Percentiles rank a stretch among this genome's conserved stretches.
phyloP scores from a whole-genome alignment of 306 rosid genomes.

The Malus orientalis region DNA sequence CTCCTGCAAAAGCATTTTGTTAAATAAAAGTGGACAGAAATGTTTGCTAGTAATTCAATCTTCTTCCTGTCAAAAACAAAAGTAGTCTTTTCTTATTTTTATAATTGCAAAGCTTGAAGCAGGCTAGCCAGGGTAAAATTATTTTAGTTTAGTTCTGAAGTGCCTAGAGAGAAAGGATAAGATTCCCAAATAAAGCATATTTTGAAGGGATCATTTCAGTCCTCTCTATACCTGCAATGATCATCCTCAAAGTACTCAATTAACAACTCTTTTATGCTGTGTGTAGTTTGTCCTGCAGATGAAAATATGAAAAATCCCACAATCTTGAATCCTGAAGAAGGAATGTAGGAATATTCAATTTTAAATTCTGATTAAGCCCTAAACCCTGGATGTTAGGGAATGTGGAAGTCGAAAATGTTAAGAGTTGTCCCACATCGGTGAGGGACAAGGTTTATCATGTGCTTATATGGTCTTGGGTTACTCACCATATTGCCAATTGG shows the following conservation, averaged over 20 bases:
- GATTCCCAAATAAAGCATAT: constrained; percentile 65
- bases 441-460: too few species aligned
- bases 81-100: not conserved
- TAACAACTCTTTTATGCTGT: not conserved
- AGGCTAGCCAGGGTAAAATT: not conserved
- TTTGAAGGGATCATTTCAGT: constrained; percentile 36
- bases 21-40: constrained; percentile 31
- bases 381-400: too few species aligned
- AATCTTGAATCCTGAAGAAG: not conserved
- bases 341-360: constrained; percentile 1
- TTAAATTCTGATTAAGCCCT: not conserved
- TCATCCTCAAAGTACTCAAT: constrained; percentile 3
- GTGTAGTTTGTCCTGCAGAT: not conserved
- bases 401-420: too few species aligned
- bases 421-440: too few species aligned
- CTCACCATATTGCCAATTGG: too few species aligned
- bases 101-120: not conserved
- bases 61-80: not conserved
- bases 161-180: constrained; percentile 23
- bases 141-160: not conserved
- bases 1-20: constrained; percentile 32
- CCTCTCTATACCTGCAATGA: constrained; percentile 21
- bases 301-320: not conserved
- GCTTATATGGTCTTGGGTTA: too few species aligned
- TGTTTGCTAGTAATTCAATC: constrained; percentile 15